Evolutionary conservation across 768 basidiomycete genomes (phyloP).

Genomic region (Astraeus odoratus): DNA sequence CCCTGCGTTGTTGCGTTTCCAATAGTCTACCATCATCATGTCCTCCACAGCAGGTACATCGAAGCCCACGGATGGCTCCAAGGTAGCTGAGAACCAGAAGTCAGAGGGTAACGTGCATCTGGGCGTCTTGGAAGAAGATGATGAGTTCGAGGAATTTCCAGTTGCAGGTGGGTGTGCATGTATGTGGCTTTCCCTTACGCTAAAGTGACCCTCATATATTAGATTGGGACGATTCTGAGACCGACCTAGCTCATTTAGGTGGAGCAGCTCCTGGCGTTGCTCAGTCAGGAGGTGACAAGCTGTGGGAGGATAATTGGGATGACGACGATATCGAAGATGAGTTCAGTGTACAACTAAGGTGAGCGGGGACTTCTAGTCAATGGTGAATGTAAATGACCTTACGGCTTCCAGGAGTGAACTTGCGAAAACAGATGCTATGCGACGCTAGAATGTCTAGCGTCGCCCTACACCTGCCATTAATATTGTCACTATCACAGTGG

Average conservation of each 20-base stretch:
- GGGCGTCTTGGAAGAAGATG: slow-evolving; percentile 92
- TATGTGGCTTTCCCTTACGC: neutral
- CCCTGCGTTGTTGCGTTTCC: neutral
- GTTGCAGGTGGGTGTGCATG: slow-evolving; percentile 56
- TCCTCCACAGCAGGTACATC: slow-evolving; percentile 42
- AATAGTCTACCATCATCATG: slow-evolving; percentile 20
- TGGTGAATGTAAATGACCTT: neutral
- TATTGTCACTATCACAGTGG: no score
- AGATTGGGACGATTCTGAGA: slow-evolving; percentile 89
- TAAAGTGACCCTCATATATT: neutral
- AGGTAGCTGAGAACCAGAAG: slow-evolving; percentile 31
- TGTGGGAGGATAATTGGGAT: slow-evolving; percentile 99
- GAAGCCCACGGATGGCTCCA: slow-evolving; percentile 29
- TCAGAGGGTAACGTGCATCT: slow-evolving; percentile 54
- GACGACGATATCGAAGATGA: slow-evolving; percentile 99
- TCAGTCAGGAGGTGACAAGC: slow-evolving; percentile 76
- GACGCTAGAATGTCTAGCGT: no score
- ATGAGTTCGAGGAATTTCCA: slow-evolving; percentile 93
- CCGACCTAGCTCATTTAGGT: slow-evolving; percentile 72
- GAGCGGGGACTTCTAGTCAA: slow-evolving; percentile 20
- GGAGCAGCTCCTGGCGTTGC: slow-evolving; percentile 69
- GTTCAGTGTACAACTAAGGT: slow-evolving; percentile 94
- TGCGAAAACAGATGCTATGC: no score
- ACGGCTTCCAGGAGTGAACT: slow-evolving; percentile 49
- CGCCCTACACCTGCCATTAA: no score